Percentiles rank a stretch among this genome's conserved stretches.
Conservation (phyloP, 352 stramenopile genomes). For the Discostella stelligera region DNA sequence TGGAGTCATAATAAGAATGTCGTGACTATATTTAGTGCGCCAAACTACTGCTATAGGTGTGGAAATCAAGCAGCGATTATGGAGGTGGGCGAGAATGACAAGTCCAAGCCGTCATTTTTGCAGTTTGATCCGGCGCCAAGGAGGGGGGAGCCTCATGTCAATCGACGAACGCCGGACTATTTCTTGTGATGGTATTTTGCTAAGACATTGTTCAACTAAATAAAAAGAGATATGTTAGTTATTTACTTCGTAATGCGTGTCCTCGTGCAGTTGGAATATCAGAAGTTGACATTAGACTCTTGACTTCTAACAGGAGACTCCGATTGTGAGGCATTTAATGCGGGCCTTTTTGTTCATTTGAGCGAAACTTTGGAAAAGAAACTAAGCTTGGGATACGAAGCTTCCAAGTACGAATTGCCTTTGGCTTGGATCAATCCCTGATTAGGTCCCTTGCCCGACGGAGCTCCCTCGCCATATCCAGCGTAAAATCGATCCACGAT, state of each 20-base stretch:
- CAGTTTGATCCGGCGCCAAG: constrained; percentile 81
- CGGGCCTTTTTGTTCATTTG: constrained; percentile 2
- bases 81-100: constrained; percentile 77
- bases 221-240: neutral
- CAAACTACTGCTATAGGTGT: constrained; percentile 99
- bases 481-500: constrained; percentile 71
- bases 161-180: constrained; percentile 78
- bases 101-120: constrained; percentile 51
- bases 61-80: constrained; percentile 97
- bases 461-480: constrained; percentile 77
- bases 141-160: constrained; percentile 81
- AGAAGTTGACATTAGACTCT: too few relatives aligned
- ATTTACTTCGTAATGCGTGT: too few relatives aligned
- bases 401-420: constrained; percentile 75
- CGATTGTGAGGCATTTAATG: too few relatives aligned
- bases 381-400: constrained; percentile 70
- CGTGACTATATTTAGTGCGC: constrained; percentile 97
- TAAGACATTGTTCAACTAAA: constrained; percentile 36
- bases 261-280: neutral
- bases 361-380: constrained; percentile 60
- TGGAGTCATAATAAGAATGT: constrained; percentile 92
- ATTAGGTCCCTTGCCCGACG: constrained; percentile 66
- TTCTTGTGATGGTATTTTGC: constrained; percentile 73
- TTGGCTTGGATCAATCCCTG: constrained; percentile 72
- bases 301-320: too few relatives aligned